phyloP scores from a whole-genome alignment of 805 yeast genomes.

The Saccharomyces mikatae region DNA sequence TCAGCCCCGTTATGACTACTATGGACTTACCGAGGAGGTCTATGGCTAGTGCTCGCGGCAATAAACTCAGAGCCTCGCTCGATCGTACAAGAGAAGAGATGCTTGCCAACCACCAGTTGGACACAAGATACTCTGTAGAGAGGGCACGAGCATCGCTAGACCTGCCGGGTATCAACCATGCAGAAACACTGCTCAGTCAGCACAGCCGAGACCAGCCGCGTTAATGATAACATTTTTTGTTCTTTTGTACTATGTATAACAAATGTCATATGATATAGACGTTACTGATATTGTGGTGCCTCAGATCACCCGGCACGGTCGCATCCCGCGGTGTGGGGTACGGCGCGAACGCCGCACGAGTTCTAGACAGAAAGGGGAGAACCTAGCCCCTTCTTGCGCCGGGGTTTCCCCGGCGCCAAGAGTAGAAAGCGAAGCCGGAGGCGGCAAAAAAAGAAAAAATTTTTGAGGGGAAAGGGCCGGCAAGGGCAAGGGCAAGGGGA shows the following conservation, averaged over 20 bases:
- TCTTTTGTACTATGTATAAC: not conserved
- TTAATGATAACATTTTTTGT: not conserved
- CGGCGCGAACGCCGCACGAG: not conserved
- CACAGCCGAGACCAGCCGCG: not conserved
- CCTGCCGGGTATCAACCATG: constrained; percentile 35
- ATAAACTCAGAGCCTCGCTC: constrained; percentile 30
- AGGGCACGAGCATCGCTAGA: constrained; percentile 36
- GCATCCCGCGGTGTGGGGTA: not conserved
- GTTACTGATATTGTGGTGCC: not conserved
- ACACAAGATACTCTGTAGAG: constrained; percentile 33
- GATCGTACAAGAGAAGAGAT: constrained; percentile 34
- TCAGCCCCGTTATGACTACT: not conserved
- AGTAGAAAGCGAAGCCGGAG: not conserved
- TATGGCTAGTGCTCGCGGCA: constrained; percentile 14
- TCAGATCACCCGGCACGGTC: not conserved
- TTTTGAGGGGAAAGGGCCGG: not conserved
- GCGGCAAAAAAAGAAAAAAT: not conserved
- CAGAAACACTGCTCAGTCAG: constrained; percentile 18
- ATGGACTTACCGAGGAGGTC: constrained; percentile 2
- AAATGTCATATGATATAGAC: not conserved
- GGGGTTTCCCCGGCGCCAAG: not conserved
- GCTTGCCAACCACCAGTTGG: constrained; percentile 32
- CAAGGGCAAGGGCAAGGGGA: not conserved
- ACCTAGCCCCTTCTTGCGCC: not conserved
- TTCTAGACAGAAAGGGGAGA: not conserved